Evolutionary conservation across 2,329 filamentous ascomycete species (phyloP).

Genomic region (Pseudogymnoascus sp.): DNA sequence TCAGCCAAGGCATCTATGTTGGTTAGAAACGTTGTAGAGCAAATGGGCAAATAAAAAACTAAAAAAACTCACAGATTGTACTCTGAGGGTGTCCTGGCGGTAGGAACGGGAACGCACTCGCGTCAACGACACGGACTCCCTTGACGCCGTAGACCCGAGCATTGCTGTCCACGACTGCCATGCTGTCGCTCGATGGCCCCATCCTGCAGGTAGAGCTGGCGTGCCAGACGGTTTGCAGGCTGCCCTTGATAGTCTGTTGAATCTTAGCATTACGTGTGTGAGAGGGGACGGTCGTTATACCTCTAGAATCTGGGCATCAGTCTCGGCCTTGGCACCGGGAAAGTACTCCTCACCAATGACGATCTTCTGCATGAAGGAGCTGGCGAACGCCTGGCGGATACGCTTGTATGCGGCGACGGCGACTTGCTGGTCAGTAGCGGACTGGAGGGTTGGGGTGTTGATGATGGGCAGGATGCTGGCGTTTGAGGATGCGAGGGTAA

Average conservation of each 20-base stretch:
- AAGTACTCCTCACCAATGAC: slow-evolving; percentile 19
- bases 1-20: slow-evolving; percentile 35
- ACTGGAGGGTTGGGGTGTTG: slow-evolving; percentile 38
- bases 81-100: slow-evolving; percentile 37
- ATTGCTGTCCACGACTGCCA: slow-evolving; percentile 61
- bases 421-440: slow-evolving; percentile 36
- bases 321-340: slow-evolving; percentile 16
- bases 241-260: neutral
- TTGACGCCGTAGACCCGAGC: slow-evolving; percentile 64
- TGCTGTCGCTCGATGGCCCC: slow-evolving; percentile 24
- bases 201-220: slow-evolving; percentile 15
- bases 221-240: neutral
- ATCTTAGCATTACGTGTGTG: neutral
- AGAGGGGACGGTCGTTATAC: too few species aligned
- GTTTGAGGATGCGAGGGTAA: slow-evolving; percentile 31
- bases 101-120: slow-evolving; percentile 73
- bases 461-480: slow-evolving; percentile 34
- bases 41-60: too few species aligned
- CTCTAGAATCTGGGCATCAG: slow-evolving; percentile 20
- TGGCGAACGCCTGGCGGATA: slow-evolving; percentile 27
- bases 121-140: slow-evolving; percentile 70
- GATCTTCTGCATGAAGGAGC: slow-evolving; percentile 14
- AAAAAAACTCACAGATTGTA: slow-evolving; percentile 31
- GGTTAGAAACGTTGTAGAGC: neutral
- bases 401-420: slow-evolving; percentile 37